These are phyloP conservation scores for Saksenaea vasiformis DNA, from an alignment of 371 early-diverging fungal species.

Conservation along the genomic window DNA sequence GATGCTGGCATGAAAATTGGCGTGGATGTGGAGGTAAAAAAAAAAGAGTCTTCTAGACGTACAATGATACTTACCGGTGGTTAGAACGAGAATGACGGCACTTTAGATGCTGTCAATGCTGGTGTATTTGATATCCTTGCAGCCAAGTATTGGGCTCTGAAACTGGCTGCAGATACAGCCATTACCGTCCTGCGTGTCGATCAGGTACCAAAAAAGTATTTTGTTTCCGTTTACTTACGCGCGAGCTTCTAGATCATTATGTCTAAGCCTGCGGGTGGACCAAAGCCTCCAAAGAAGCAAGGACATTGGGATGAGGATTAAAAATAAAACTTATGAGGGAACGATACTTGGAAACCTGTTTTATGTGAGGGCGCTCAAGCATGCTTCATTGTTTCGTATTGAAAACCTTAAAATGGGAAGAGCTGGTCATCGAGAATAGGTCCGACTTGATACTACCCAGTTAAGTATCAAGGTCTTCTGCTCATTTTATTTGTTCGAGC, in stretches of 20 bases:
- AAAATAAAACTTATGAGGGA: constrained; percentile 14
- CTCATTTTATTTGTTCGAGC: too few species aligned
- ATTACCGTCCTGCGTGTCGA: constrained; percentile 94
- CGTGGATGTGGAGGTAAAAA: constrained; percentile 75
- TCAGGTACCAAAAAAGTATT: constrained; percentile 60
- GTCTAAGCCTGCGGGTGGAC: constrained; percentile 97
- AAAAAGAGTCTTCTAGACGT: constrained; percentile 11
- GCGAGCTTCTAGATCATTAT: constrained; percentile 79
- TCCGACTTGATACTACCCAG: too few species aligned
- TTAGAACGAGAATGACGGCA: constrained; percentile 69
- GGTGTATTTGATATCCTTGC: constrained; percentile 80
- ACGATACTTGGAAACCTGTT: neutral
- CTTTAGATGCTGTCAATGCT: constrained; percentile 79
- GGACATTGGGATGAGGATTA: constrained; percentile 93
- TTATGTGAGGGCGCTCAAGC: too few species aligned
- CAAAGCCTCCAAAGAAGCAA: constrained; percentile 89
- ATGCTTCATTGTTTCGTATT: too few species aligned
- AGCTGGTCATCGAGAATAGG: too few species aligned
- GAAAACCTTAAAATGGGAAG: too few species aligned
- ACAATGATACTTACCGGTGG: neutral
- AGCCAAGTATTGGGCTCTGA: constrained; percentile 86
- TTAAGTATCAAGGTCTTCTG: too few species aligned
- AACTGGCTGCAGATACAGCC: constrained; percentile 92
- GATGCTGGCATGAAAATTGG: constrained; percentile 55
- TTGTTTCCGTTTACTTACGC: constrained; percentile 3